These are phyloP conservation scores for Epithele typhae DNA, from an alignment of 768 basidiomycete species.

Conservation along the genomic window DNA sequence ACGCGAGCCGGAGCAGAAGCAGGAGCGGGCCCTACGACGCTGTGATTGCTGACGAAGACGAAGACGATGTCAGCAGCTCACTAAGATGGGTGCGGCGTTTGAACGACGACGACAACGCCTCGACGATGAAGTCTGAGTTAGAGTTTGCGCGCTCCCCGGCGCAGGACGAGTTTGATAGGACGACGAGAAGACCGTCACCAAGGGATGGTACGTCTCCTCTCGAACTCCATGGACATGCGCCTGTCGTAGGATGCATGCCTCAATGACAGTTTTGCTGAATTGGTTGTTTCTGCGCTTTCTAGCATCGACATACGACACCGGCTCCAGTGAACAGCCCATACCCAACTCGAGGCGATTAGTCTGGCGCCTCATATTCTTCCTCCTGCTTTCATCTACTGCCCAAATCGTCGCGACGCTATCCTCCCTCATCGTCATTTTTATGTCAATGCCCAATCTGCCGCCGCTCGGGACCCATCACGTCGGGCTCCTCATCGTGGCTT, in stretches of 20 bases:
- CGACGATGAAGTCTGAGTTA: constrained; percentile 16
- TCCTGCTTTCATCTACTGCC: constrained; percentile 36
- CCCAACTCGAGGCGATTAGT: constrained; percentile 23
- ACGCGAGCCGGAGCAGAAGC: no score
- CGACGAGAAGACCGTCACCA: constrained; percentile 4
- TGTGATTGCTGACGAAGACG: constrained; percentile 7
- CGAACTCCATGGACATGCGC: not conserved
- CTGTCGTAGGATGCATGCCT: not conserved
- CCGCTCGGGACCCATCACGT: constrained; percentile 66
- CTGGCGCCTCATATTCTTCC: constrained; percentile 52
- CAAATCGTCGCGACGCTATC: constrained; percentile 35
- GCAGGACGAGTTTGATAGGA: constrained; percentile 11
- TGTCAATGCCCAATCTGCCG: constrained; percentile 48
- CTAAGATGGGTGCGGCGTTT: constrained; percentile 19
- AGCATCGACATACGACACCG: constrained; percentile 15
- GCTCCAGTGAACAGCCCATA: constrained; percentile 11
- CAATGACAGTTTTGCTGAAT: not conserved
- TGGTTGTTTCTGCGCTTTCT: not conserved
- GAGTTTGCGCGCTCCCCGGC: constrained; percentile 14
- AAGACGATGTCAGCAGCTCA: constrained; percentile 16
- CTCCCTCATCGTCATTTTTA: constrained; percentile 42
- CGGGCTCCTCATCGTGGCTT: constrained; percentile 52
- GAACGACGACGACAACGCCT: constrained; percentile 7
- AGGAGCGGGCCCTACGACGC: not conserved
- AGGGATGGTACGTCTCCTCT: constrained; percentile 5